Base-by-base conservation (phyloP, 768 basidiomycete species). In the Erythrobasidium yunnanense region DNA sequence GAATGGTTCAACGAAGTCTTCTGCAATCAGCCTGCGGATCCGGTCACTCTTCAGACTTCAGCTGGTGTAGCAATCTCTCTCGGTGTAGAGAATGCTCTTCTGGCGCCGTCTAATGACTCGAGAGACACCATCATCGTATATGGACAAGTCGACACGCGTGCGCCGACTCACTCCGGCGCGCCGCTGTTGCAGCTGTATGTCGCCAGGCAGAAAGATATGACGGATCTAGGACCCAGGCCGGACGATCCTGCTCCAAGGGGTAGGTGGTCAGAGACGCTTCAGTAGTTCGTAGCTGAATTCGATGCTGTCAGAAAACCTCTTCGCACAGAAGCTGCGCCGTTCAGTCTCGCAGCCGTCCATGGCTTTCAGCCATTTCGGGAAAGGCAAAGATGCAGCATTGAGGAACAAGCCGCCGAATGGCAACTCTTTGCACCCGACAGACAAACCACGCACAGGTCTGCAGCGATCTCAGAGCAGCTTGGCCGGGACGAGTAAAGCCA, bases 241-340 rank as follows among this genome's bases (percentile, higher is more conserved):
- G 60, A 63, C 27, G 60, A 46, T 32, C 60, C 60, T 20, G 60
- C 60, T 30, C 60, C 60, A 3, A 20, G 60, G 33, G 60, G 60
- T 63, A n/a, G 18, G 60, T 51, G 38, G 18, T 22, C 15, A n/a
- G 45, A 22, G 7, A 55, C 29, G 53, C 20, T n/a, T n/a, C n/a
- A n/a, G n/a, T n/a, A n/a, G n/a, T n/a, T n/a, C n/a, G n/a, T n/a
- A n/a, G n/a, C n/a, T n/a, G n/a, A n/a, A n/a, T n/a, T n/a, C n/a
- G n/a, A n/a, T n/a, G n/a, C n/a, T n/a, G n/a, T n/a, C 49, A 63
- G 60, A 63, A 34, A 63, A 63, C 22, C 49, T 63, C 4, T 63
- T 63, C 42, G 60, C 60, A 2, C 60, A 63, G 47, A 63, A 63
- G 30, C 46, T 63, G 47, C 46, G 60, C 17, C 7, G 60, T 15